A percentile compares a stretch with the other conserved stretches of the same genome.
phyloP scores from a whole-genome alignment of 2,329 filamentous ascomycete species.

The Exophiala sp. region DNA sequence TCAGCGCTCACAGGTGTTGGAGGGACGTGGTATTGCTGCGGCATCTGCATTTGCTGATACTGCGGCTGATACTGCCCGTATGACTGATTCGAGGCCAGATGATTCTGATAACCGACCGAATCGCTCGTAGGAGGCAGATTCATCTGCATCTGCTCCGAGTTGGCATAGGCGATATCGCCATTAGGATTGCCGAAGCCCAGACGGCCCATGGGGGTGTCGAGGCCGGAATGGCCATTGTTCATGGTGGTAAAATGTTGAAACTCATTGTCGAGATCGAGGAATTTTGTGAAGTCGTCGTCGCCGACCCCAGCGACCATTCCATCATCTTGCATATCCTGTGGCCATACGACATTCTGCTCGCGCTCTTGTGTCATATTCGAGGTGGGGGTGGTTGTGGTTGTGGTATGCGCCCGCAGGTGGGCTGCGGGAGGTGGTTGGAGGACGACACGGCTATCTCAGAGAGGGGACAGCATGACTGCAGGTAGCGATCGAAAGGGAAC shows the following conservation, averaged over 20 bases:
- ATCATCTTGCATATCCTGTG: slow-evolving; percentile 38
- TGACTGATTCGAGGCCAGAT: slow-evolving; percentile 29
- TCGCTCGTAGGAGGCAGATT: slow-evolving; percentile 26
- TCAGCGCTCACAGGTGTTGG: slow-evolving; percentile 50
- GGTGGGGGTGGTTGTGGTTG: not conserved
- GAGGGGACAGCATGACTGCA: slow-evolving; percentile 15
- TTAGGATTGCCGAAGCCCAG: slow-evolving; percentile 34
- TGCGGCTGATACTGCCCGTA: slow-evolving; percentile 28
- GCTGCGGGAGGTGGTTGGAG: slow-evolving; percentile 20
- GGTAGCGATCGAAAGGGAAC: not conserved
- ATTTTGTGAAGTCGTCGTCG: slow-evolving; percentile 49
- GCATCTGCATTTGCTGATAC: slow-evolving; percentile 31
- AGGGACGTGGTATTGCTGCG: slow-evolving; percentile 32
- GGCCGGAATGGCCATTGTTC: slow-evolving; percentile 37
- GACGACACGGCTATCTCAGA: slow-evolving; percentile 13
- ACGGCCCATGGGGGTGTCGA: slow-evolving; percentile 37
- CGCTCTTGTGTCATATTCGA: slow-evolving; percentile 27
- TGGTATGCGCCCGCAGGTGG: slow-evolving; percentile 13
- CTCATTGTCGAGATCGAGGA: slow-evolving; percentile 48
- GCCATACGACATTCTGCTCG: slow-evolving; percentile 34
- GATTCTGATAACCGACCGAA: slow-evolving; percentile 12
- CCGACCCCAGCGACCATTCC: slow-evolving; percentile 37
- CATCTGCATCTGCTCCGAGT: slow-evolving; percentile 24
- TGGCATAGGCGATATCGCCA: slow-evolving; percentile 13
- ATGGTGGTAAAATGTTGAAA: slow-evolving; percentile 41